Evolutionary conservation across 2,329 filamentous ascomycete genomes (phyloP).

Genomic region (Sclerotinia glacialis): DNA sequence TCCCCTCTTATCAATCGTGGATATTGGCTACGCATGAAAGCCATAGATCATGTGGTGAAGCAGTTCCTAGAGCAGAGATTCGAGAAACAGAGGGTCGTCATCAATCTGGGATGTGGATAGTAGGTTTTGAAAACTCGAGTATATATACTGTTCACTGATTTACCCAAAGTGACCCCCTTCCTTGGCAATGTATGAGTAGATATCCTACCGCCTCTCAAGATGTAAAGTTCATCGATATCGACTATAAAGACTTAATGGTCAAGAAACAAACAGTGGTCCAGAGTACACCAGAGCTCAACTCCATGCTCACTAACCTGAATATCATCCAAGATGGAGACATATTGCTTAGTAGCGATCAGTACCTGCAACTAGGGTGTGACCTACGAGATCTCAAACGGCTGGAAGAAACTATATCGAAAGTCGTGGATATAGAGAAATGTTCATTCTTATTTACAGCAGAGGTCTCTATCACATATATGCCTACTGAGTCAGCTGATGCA

Average conservation of each 20-base stretch:
- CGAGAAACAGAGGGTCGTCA: slow-evolving; percentile 64
- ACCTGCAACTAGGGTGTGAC: slow-evolving; percentile 79
- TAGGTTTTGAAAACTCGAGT: slow-evolving; percentile 48
- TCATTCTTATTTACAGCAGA: slow-evolving; percentile 80
- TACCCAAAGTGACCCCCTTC: slow-evolving; percentile 70
- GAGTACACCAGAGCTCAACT: slow-evolving; percentile 57
- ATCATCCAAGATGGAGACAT: slow-evolving; percentile 46
- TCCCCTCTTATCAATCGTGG: slow-evolving; percentile 89
- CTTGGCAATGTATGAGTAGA: slow-evolving; percentile 75
- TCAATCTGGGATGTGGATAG: slow-evolving; percentile 91
- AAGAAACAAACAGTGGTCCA: slow-evolving; percentile 69
- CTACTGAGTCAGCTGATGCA: slow-evolving; percentile 66
- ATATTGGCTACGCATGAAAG: slow-evolving; percentile 55
- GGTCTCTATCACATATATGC: slow-evolving; percentile 90
- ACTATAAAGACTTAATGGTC: slow-evolving; percentile 76
- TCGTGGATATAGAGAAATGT: slow-evolving; percentile 57
- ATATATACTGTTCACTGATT: slow-evolving; percentile 15
- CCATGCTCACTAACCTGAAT: slow-evolving; percentile 48
- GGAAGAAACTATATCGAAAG: slow-evolving; percentile 54
- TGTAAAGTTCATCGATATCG: slow-evolving; percentile 76
- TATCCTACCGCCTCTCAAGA: slow-evolving; percentile 57
- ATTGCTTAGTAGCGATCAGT: slow-evolving; percentile 64
- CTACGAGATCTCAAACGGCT: slow-evolving; percentile 65
- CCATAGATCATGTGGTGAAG: slow-evolving; percentile 71
- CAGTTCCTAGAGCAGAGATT: slow-evolving; percentile 63